Evolutionary conservation across 2,329 filamentous ascomycete genomes (phyloP).

Genomic region (Penicillium sp.): DNA sequence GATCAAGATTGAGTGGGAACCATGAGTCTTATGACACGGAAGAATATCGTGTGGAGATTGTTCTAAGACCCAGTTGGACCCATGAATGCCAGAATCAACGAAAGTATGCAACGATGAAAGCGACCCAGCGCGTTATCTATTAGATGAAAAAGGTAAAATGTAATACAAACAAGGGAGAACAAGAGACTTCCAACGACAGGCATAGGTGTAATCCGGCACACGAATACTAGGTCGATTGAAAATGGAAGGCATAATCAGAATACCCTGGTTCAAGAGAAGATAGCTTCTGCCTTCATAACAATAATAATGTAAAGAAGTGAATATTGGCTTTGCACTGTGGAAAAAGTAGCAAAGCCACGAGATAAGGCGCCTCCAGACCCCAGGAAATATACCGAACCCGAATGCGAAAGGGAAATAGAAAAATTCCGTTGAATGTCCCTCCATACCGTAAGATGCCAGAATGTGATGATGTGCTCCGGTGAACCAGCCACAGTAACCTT

Average conservation of each 20-base stretch:
- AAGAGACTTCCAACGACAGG: slow-evolving; percentile 18
- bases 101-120: slow-evolving; percentile 6
- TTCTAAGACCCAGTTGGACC: slow-evolving; percentile 6
- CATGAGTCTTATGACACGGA: neutral
- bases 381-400: slow-evolving; percentile 2
- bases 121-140: slow-evolving; percentile 19
- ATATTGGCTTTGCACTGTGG: slow-evolving; percentile 7
- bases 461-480: slow-evolving; percentile 16
- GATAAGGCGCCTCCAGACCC: slow-evolving; percentile 11
- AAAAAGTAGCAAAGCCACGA: neutral
- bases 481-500: slow-evolving; percentile 23
- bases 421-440: slow-evolving; percentile 7
- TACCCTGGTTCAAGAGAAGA: neutral
- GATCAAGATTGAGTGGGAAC: neutral
- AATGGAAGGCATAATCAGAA: neutral
- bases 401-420: slow-evolving; percentile 10
- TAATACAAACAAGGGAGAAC: neutral
- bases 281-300: neutral
- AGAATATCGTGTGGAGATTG: slow-evolving; percentile 4
- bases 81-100: neutral
- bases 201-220: slow-evolving; percentile 4
- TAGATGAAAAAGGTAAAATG: slow-evolving; percentile 5
- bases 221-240: neutral
- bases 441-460: slow-evolving; percentile 13
- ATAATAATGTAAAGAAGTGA: neutral